phyloP scores from a whole-genome alignment of 225 moss, liverwort and hornwort genomes.

The Anthoceros angustus region DNA sequence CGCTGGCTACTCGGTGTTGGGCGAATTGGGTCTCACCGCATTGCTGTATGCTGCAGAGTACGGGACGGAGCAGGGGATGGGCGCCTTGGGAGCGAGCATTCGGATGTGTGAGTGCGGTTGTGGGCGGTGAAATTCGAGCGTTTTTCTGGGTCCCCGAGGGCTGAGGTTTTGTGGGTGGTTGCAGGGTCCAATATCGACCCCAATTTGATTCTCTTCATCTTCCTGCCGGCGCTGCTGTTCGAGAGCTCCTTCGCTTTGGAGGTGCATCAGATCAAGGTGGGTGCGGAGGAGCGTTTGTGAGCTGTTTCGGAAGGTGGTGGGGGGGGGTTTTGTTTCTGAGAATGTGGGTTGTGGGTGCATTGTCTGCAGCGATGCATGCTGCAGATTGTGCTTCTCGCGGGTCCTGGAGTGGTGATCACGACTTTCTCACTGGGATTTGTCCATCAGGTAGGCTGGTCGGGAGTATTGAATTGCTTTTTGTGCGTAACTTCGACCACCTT shows the following conservation, averaged over 20 bases:
- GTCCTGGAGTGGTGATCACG: conserved; percentile 83
- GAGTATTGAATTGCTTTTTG: not conserved
- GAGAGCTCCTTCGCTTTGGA: conserved; percentile 97
- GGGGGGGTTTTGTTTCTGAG: not conserved
- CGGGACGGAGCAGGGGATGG: conserved; percentile 55
- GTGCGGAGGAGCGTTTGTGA: not conserved
- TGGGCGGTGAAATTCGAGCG: not conserved
- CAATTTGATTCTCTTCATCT: conserved; percentile 63
- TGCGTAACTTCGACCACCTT: no score
- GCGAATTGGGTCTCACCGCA: not conserved
- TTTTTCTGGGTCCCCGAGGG: not conserved
- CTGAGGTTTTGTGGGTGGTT: conserved; percentile 1
- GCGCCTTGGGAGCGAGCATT: conserved; percentile 66
- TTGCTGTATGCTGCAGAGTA: conserved; percentile 44
- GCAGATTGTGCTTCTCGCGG: conserved; percentile 83
- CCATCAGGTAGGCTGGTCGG: conserved; percentile 35
- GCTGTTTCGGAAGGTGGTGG: not conserved
- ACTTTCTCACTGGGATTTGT: conserved; percentile 56
- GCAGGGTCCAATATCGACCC: conserved; percentile 85
- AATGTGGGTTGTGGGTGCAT: conserved; percentile 8
- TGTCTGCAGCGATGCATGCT: conserved; percentile 50
- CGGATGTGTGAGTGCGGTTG: conserved; percentile 49
- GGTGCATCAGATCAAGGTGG: conserved; percentile 77
- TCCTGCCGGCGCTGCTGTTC: conserved; percentile 95
- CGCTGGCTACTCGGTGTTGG: not conserved